Base-by-base conservation (phyloP, 1,284 basidiomycete genomes). In the Trichosporon inkin region DNA sequence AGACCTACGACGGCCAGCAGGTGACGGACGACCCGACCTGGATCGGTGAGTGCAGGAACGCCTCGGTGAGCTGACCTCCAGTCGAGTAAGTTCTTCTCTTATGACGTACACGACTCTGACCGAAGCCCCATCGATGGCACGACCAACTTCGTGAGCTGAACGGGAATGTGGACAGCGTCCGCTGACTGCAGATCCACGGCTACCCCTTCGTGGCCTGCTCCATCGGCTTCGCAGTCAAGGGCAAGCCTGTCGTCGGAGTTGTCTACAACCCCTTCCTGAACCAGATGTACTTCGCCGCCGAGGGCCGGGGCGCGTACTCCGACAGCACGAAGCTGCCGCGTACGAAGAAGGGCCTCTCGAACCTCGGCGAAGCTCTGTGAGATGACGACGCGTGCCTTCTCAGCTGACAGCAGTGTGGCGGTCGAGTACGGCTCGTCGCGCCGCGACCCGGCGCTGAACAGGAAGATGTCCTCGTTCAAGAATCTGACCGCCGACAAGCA, bases 261-360 rank as follows among this genome's bases (percentile, higher is more conserved):
- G 86, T 94, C 65, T 94, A 87, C 81, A 96, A 95, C 72, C 94
- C 94, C 0, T 94, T 94, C 82, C 82, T 94, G 59, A 85, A 92
- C 69, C 85, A 89, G 64, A 81, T 92, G 72, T 97, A 92, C 80
- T 88, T 86, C 20, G 94, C 85, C 2, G 81, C 88, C 40, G 84
- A 85, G 73, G 89, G 88, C 6, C 84, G 86, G 58, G 93, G 95
- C 28, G 86, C 93, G 6, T 90, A 83, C 79, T 81, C 85, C 64
- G 68, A 80, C 66, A 81, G 81, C 41, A 80, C 80, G 10, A 75
- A 79, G n/a, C 79, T 87, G 22, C 89, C 86, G 44, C 82, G 95
- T 16, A 90, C 92, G 0, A 84, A 88, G 6, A 86, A 87, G 53
- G 86, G 88, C 0, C 82, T 94, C 6, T 78, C 82, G 2, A 87